Percentiles rank a stretch among this genome's conserved stretches.
Conservation (phyloP, 805 yeast species). For the Zygosaccharomyces siamensis region DNA sequence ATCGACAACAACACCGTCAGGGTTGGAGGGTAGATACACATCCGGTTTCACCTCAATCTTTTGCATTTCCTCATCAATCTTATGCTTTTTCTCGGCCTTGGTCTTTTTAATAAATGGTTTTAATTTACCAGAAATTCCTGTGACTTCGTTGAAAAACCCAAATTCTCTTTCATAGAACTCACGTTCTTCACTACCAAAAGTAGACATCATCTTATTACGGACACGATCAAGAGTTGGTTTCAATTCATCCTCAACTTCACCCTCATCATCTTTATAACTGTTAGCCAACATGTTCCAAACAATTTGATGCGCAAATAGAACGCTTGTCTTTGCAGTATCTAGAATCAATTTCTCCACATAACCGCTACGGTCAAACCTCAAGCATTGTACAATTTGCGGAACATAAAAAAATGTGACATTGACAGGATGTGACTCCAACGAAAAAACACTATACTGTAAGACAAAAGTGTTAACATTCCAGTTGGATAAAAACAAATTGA, state of each 20-base stretch:
- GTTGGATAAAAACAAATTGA: slow-evolving; percentile 75
- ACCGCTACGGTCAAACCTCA: slow-evolving; percentile 77
- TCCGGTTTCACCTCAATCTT: slow-evolving; percentile 67
- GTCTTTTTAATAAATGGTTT: slow-evolving; percentile 91
- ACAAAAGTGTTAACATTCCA: slow-evolving; percentile 60
- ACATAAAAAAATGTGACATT: slow-evolving; percentile 91
- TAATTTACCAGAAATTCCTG: slow-evolving; percentile 88
- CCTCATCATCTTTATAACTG: slow-evolving; percentile 84
- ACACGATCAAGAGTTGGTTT: slow-evolving; percentile 81
- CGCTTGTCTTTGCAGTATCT: slow-evolving; percentile 88
- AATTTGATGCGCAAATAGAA: slow-evolving; percentile 92
- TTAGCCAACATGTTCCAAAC: slow-evolving; percentile 98
- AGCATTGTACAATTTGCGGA: slow-evolving; percentile 93
- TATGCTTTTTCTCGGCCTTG: slow-evolving; percentile 92
- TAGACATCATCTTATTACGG: slow-evolving; percentile 54
- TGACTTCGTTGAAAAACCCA: slow-evolving; percentile 83
- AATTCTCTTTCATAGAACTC: slow-evolving; percentile 78
- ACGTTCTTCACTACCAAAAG: slow-evolving; percentile 57
- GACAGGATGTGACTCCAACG: slow-evolving; percentile 82
- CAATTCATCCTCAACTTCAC: slow-evolving; percentile 68
- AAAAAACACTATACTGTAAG: slow-evolving; percentile 84
- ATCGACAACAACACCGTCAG: slow-evolving; percentile 90
- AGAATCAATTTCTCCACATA: slow-evolving; percentile 83
- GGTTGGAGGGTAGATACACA: slow-evolving; percentile 92
- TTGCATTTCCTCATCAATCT: slow-evolving; percentile 94